Evolutionary conservation across 495 filamentous ascomycete genomes (phyloP).

Genomic region (Neurospora sp.): DNA sequence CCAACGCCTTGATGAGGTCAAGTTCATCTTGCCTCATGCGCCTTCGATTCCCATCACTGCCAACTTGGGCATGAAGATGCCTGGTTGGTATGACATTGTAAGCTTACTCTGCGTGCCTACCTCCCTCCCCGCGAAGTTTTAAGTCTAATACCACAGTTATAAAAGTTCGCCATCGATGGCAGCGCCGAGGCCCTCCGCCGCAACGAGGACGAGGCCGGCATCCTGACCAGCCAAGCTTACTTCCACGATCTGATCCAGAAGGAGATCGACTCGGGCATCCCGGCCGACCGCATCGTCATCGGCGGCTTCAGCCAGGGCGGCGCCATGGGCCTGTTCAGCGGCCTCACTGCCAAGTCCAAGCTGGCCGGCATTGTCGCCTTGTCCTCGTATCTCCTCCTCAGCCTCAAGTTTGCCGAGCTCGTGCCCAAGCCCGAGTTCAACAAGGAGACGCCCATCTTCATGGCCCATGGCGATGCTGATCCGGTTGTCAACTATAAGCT

Average conservation of each 20-base stretch:
- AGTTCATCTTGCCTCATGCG: constrained; percentile 93
- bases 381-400: constrained; percentile 71
- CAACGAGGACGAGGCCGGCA: constrained; percentile 69
- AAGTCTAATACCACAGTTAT: neutral
- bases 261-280: constrained; percentile 75
- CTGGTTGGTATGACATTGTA: constrained; percentile 88
- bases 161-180: constrained; percentile 23
- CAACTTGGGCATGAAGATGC: constrained; percentile 73
- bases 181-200: constrained; percentile 35
- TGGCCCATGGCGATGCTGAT: constrained; percentile 76
- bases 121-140: neutral
- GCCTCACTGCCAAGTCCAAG: constrained; percentile 62
- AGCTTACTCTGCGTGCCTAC: constrained; percentile 26
- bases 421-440: constrained; percentile 58
- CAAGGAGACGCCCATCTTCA: constrained; percentile 73
- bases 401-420: constrained; percentile 57
- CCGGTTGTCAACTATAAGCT: constrained; percentile 56
- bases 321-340: constrained; percentile 47
- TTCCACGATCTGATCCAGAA: constrained; percentile 74
- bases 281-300: constrained; percentile 71
- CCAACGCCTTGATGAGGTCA: constrained; percentile 75
- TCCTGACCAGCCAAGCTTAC: constrained; percentile 60
- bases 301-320: constrained; percentile 56
- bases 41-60: constrained; percentile 82
- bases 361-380: constrained; percentile 83